phyloP scores from a whole-genome alignment of 2,329 filamentous ascomycete species.

The Anthostomella pinea region DNA sequence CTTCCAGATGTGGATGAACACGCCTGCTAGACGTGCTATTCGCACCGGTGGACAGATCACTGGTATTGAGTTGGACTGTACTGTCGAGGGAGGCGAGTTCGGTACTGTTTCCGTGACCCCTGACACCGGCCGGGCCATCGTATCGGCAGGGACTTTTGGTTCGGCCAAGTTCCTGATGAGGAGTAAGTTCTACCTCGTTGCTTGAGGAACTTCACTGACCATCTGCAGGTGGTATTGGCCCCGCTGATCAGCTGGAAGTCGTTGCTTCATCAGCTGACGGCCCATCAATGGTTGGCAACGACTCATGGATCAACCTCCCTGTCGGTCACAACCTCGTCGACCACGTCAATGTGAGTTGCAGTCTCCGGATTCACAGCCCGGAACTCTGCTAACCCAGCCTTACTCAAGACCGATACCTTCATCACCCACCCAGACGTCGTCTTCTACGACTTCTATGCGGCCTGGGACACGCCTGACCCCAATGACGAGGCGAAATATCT shows the following conservation, averaged over 20 bases:
- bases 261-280: constrained; percentile 51
- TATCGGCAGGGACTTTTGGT: constrained; percentile 67
- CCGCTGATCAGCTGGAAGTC: constrained; percentile 54
- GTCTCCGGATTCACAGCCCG: not conserved
- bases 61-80: constrained; percentile 63
- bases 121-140: constrained; percentile 61
- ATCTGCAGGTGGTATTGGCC: constrained; percentile 56
- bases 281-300: constrained; percentile 45
- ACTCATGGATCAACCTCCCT: constrained; percentile 56
- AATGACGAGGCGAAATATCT: constrained; percentile 45
- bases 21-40: constrained; percentile 63
- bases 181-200: constrained; percentile 36
- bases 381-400: constrained; percentile 6
- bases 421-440: constrained; percentile 44
- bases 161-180: constrained; percentile 67
- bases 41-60: constrained; percentile 60
- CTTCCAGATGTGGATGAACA: constrained; percentile 67
- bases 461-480: constrained; percentile 49
- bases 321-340: constrained; percentile 60
- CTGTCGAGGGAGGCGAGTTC: constrained; percentile 49
- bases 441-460: constrained; percentile 67
- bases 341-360: constrained; percentile 42
- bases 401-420: constrained; percentile 43
- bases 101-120: constrained; percentile 60
- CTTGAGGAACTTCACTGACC: constrained; percentile 7